Evolutionary conservation across 2,329 filamentous ascomycete genomes (phyloP), one percentile per base, ranked within the genome.

Genomic region (Rachicladosporium sp.): DNA sequence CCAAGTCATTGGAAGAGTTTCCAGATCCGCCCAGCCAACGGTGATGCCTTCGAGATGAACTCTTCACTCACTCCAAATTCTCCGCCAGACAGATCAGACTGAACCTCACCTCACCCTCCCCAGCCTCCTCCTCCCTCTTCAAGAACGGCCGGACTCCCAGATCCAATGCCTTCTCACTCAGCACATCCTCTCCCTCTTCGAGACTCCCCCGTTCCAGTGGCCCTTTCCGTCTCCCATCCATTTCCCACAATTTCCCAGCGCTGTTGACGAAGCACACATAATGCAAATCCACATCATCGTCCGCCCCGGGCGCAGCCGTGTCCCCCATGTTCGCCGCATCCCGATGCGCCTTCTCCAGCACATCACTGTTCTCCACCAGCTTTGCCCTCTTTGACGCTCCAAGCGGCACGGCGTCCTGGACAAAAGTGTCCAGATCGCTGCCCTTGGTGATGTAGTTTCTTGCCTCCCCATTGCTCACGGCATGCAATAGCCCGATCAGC

Each of bases 261-360:
- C 71, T 74, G 67, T 88, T 91, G 38, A 91, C 82, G 62, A 96
- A 98, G 56, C 85, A 91, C 35, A 96, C 89, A 59, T 93, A 96
- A 66, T 98, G 91, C 51, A 95, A 69, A 56, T 95, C 89, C n/a
- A 94, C 71, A 50, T 81, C 74, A 52, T 84, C 82, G n/a, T 78
- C 73, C 6, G 86, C 85, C 39, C 73, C 65, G 0, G 91, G 89
- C 1, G 88, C 84, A 9, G 69, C 58, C 1, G 87, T 93, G 57
- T 89, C 85, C 11, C 89, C 89, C 44, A 72, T 67, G 6, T 71
- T 71, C 4, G 89, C 91, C 10, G 86, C 87, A 44, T 74, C 73
- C 35, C 76, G 75, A 63, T 96, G 88, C 5, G 86, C 88, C 4
- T 64, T 68, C 40, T 93, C 88, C 36, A 96, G 71, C 8, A 73